phyloP scores from a whole-genome alignment of 1,139 yeast genomes.

The Taiozyma sp. region DNA sequence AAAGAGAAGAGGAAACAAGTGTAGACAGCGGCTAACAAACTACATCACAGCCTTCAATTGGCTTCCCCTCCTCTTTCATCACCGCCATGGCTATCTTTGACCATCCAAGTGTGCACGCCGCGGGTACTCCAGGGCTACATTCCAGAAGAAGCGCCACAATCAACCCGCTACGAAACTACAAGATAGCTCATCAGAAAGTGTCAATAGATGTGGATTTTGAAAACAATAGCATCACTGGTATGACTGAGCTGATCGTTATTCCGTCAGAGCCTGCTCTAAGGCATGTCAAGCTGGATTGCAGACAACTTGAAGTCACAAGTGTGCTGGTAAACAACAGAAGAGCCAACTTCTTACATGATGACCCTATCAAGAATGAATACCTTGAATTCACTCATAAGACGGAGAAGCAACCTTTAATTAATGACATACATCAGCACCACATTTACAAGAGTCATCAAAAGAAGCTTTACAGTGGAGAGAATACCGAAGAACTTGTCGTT shows the following conservation, averaged over 20 bases:
- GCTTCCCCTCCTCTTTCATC: neutral
- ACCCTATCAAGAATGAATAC: slow-evolving; percentile 32
- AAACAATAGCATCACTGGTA: slow-evolving; percentile 52
- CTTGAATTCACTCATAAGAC: slow-evolving; percentile 10
- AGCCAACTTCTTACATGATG: slow-evolving; percentile 47
- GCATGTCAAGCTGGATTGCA: slow-evolving; percentile 69
- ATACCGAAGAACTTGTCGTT: slow-evolving; percentile 70
- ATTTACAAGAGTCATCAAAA: slow-evolving; percentile 58
- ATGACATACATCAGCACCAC: slow-evolving; percentile 40
- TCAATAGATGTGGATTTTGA: slow-evolving; percentile 63
- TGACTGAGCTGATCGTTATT: slow-evolving; percentile 75
- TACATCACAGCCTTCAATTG: neutral
- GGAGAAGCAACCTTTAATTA: slow-evolving; percentile 7
- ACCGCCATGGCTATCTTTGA: neutral
- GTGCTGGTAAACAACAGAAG: slow-evolving; percentile 59
- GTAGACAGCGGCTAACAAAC: neutral
- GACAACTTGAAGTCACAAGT: slow-evolving; percentile 64
- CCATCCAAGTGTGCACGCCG: slow-evolving; percentile 1
- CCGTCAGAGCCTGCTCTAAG: slow-evolving; percentile 63
- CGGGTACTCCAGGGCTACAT: slow-evolving; percentile 16
- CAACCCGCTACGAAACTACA: slow-evolving; percentile 29
- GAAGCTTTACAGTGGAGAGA: slow-evolving; percentile 57
- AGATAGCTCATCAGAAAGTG: slow-evolving; percentile 67
- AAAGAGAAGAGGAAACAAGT: neutral
- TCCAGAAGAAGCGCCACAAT: slow-evolving; percentile 3